Conservation (phyloP, 306 rosid species). For the Mucuna pruriens region DNA sequence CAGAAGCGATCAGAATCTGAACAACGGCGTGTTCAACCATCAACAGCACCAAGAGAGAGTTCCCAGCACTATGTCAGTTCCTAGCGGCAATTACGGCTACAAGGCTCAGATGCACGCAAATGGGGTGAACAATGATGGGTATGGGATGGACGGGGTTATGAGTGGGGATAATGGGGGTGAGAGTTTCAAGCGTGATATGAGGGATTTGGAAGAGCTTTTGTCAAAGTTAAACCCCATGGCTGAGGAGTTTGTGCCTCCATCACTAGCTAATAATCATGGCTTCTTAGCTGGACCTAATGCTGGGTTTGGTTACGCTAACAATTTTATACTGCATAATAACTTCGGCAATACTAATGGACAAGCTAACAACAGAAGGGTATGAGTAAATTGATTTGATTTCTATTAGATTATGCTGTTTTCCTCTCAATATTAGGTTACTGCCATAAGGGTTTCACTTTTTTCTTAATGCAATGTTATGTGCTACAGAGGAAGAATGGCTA, state of each 20-base stretch:
- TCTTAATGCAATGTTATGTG: neutral
- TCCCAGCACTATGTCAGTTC: constrained; percentile 43
- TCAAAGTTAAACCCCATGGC: constrained; percentile 99
- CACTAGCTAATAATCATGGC: constrained; percentile 65
- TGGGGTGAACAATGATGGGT: constrained; percentile 60
- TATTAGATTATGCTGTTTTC: neutral
- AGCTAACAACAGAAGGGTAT: constrained; percentile 63
- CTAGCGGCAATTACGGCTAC: constrained; percentile 56
- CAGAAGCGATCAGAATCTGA: constrained; percentile 57
- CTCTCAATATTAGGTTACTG: neutral
- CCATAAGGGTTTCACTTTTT: constrained; percentile 4
- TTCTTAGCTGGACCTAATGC: constrained; percentile 51
- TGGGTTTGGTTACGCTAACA: constrained; percentile 68
- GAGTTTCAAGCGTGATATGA: constrained; percentile 78
- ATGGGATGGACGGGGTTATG: constrained; percentile 43
- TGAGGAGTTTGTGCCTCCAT: constrained; percentile 94
- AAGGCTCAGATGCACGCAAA: constrained; percentile 63
- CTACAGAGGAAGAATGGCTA: constrained; percentile 83
- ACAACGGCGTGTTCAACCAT: constrained; percentile 44
- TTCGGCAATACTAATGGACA: constrained; percentile 60
- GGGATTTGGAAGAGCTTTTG: constrained; percentile 90
- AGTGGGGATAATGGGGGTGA: constrained; percentile 50
- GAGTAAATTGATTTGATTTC: constrained; percentile 18
- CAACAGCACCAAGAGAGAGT: constrained; percentile 48
- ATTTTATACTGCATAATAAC: constrained; percentile 48